Evolutionary conservation across 768 basidiomycete species (phyloP).

Genomic region (Russula sp.): DNA sequence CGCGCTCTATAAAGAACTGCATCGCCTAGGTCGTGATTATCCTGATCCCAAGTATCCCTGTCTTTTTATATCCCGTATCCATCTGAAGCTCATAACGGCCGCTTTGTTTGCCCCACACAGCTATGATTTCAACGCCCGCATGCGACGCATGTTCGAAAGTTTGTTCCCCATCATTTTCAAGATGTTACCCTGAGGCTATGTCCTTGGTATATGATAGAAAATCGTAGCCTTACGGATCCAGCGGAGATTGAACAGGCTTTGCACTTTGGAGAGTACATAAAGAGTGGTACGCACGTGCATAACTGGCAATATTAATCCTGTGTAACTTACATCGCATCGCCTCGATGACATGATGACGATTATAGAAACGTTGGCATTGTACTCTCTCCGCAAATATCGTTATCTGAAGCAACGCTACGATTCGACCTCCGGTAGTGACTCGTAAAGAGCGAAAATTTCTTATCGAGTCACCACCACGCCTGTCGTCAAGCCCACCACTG

Average conservation of each 20-base stretch:
- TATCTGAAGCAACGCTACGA: conserved; percentile 70
- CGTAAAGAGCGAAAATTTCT: not conserved
- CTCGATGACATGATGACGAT: not conserved
- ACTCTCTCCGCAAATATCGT: conserved; percentile 79
- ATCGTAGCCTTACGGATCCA: conserved; percentile 58
- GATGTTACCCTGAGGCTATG: not conserved
- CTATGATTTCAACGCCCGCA: conserved; percentile 73
- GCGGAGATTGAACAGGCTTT: conserved; percentile 76
- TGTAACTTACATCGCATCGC: not conserved
- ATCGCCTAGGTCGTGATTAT: conserved; percentile 76
- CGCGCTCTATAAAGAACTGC: conserved; percentile 78
- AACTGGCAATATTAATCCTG: not conserved
- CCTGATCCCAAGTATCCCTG: conserved; percentile 71
- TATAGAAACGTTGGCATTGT: conserved; percentile 72
- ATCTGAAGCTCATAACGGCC: conserved; percentile 4
- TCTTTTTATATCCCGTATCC: not conserved
- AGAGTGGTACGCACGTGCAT: conserved; percentile 56
- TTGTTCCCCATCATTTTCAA: conserved; percentile 32
- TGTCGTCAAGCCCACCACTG: not conserved
- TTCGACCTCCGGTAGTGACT: not conserved
- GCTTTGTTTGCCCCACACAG: conserved; percentile 38
- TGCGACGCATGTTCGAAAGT: conserved; percentile 76
- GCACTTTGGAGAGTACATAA: conserved; percentile 77
- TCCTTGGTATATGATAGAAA: conserved; percentile 47
- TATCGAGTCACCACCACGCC: not conserved